Conservation (phyloP, 108 stramenopile species). For the Craspedostauros australis region DNA sequence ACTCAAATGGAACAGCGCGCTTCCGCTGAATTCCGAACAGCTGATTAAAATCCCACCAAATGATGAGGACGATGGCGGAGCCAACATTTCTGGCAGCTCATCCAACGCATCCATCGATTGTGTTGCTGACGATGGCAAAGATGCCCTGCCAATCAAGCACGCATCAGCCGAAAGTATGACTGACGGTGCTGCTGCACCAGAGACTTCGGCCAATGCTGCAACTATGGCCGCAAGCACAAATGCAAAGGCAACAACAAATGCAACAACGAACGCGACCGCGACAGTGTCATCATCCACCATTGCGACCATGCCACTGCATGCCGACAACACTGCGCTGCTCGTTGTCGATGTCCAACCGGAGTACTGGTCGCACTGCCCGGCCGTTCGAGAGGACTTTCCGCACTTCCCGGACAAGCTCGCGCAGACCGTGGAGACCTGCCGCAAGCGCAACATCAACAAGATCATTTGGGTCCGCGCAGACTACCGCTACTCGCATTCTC, state of each 20-base stretch:
- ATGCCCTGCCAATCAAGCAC: not conserved
- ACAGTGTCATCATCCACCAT: too few relatives aligned
- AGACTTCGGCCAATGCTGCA: too few relatives aligned
- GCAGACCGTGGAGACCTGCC: conserved; percentile 24
- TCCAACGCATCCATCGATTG: not conserved
- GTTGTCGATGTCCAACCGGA: conserved; percentile 54
- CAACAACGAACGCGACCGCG: too few relatives aligned
- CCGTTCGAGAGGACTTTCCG: conserved; percentile 54
- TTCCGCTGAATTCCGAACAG: too few relatives aligned
- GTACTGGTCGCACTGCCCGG: conserved; percentile 49
- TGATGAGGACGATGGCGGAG: too few relatives aligned
- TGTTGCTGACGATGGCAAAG: not conserved
- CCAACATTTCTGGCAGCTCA: too few relatives aligned
- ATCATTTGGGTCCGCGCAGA: conserved; percentile 62
- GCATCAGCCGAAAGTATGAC: too few relatives aligned
- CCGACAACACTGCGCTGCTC: conserved; percentile 29
- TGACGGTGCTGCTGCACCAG: too few relatives aligned
- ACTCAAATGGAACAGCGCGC: not conserved
- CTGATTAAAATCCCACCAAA: too few relatives aligned
- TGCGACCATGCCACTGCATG: conserved; percentile 6
- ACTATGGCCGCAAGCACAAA: too few relatives aligned
- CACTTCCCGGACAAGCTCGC: conserved; percentile 37
- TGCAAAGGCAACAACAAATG: not conserved
- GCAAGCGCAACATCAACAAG: conserved; percentile 27
- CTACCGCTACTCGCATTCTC: conserved; percentile 41